Evolutionary conservation across 2,329 filamentous ascomycete species (phyloP).

Genomic region (Mycosphaerella sp.): DNA sequence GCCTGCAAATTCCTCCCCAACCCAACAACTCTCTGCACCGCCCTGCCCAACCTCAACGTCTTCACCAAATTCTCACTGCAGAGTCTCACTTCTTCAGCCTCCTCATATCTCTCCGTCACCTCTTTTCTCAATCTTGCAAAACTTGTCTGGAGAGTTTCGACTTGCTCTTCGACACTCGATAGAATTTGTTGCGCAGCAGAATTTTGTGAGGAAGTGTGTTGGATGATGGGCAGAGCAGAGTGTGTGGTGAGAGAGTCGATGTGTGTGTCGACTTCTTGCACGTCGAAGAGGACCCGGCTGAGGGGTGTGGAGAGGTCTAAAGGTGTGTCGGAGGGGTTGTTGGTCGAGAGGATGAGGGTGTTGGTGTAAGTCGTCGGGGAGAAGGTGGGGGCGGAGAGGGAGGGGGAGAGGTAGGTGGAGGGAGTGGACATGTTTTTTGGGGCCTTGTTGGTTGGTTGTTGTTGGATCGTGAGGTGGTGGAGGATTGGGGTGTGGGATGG

Average conservation of each 20-base stretch:
- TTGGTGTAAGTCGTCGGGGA: constrained; percentile 79
- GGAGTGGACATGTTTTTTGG: background rate
- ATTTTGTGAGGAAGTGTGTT: constrained; percentile 68
- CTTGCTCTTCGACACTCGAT: constrained; percentile 69
- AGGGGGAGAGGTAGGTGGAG: constrained; percentile 13
- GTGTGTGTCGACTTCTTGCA: constrained; percentile 93
- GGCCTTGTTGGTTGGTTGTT: background rate
- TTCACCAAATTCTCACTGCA: constrained; percentile 74
- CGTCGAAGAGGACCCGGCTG: constrained; percentile 88
- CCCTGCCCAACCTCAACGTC: constrained; percentile 68
- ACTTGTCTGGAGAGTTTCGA: constrained; percentile 72
- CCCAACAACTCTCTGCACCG: constrained; percentile 70
- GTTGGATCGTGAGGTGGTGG: background rate
- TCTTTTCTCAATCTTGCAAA: constrained; percentile 82
- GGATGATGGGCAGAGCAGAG: constrained; percentile 71
- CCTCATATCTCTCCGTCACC: constrained; percentile 76
- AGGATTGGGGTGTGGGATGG: no score
- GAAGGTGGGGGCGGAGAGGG: constrained; percentile 49
- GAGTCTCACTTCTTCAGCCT: constrained; percentile 72
- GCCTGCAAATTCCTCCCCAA: constrained; percentile 80
- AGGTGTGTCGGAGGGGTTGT: constrained; percentile 82
- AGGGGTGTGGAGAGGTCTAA: constrained; percentile 92
- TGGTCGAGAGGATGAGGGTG: constrained; percentile 77
- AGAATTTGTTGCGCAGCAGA: constrained; percentile 67
- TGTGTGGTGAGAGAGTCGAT: constrained; percentile 85